phyloP scores from a whole-genome alignment of 1,139 yeast species.

The Kodamaea arcana region DNA sequence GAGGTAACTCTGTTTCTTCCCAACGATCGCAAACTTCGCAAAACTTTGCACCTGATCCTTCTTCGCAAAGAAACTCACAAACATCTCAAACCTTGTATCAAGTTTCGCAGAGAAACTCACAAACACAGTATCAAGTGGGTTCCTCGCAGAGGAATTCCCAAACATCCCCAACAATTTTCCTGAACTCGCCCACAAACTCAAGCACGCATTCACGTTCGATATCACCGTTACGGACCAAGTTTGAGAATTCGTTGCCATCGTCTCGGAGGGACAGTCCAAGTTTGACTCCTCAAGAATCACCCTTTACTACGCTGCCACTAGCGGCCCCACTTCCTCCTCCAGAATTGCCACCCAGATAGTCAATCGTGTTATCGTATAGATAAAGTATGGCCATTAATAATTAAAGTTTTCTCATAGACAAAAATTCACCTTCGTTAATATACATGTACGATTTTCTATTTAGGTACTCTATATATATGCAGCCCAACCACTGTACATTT shows the following conservation, averaged over 20 bases:
- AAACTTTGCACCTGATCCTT: not conserved
- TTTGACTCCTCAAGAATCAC: not conserved
- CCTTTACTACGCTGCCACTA: not conserved
- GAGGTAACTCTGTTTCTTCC: not conserved
- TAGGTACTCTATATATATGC: slow-evolving; percentile 51
- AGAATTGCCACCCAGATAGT: not conserved
- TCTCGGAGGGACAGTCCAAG: not conserved
- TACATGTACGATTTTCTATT: not conserved
- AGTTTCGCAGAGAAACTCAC: too few relatives aligned
- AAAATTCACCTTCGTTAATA: not conserved
- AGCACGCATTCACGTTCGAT: not conserved
- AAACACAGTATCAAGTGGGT: too few relatives aligned
- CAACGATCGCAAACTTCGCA: not conserved
- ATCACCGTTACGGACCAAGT: not conserved
- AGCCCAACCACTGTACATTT: slow-evolving; percentile 96
- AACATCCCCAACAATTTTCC: too few relatives aligned
- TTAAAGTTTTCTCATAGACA: too few relatives aligned
- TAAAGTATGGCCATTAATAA: too few relatives aligned
- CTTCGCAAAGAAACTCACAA: not conserved
- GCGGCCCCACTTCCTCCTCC: slow-evolving; percentile 2
- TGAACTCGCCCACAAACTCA: too few relatives aligned
- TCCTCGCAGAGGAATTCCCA: too few relatives aligned
- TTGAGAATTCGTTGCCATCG: not conserved
- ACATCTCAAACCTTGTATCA: not conserved
- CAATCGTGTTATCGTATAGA: not conserved